phyloP scores from a whole-genome alignment of 2,329 filamentous ascomycete genomes.

The Trichoderma sp. region DNA sequence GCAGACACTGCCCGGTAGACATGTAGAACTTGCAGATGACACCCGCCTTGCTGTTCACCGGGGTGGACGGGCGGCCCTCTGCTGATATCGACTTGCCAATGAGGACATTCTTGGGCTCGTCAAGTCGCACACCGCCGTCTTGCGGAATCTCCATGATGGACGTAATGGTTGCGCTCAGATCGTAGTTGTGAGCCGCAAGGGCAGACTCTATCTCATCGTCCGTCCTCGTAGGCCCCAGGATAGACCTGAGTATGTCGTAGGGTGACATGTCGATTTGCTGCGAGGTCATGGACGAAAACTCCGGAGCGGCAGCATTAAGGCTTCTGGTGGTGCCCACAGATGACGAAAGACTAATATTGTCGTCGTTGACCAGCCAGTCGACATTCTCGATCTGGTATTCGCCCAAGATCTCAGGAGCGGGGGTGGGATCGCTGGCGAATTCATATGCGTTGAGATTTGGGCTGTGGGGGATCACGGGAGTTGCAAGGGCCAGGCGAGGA shows the following conservation, averaged over 20 bases:
- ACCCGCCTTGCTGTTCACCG: conserved; percentile 75
- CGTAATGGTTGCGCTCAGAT: conserved; percentile 87
- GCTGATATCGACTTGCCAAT: conserved; percentile 89
- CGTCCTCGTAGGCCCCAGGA: conserved; percentile 82
- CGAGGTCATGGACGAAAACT: conserved; percentile 64
- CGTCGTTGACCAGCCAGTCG: conserved; percentile 94
- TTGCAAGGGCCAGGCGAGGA: conserved; percentile 85
- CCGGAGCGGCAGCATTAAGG: conserved; percentile 77
- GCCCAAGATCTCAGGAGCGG: conserved; percentile 82
- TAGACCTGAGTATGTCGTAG: conserved; percentile 95
- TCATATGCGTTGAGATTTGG: conserved; percentile 94
- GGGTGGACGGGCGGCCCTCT: conserved; percentile 74
- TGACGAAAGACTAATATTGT: conserved; percentile 77
- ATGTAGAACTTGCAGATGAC: conserved; percentile 98
- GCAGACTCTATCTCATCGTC: conserved; percentile 96
- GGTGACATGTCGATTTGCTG: conserved; percentile 91
- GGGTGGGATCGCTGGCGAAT: conserved; percentile 79
- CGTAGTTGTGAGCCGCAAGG: conserved; percentile 85
- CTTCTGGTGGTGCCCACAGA: conserved; percentile 68
- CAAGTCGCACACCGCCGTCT: conserved; percentile 44
- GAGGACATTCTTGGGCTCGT: conserved; percentile 68
- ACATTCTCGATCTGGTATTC: conserved; percentile 93
- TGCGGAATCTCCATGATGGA: conserved; percentile 75
- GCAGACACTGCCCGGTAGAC: conserved; percentile 90
- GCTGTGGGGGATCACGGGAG: conserved; percentile 88